Evolutionary conservation across 179 eudicot genomes (phyloP).

Genomic region (Beta macrorhiza): DNA sequence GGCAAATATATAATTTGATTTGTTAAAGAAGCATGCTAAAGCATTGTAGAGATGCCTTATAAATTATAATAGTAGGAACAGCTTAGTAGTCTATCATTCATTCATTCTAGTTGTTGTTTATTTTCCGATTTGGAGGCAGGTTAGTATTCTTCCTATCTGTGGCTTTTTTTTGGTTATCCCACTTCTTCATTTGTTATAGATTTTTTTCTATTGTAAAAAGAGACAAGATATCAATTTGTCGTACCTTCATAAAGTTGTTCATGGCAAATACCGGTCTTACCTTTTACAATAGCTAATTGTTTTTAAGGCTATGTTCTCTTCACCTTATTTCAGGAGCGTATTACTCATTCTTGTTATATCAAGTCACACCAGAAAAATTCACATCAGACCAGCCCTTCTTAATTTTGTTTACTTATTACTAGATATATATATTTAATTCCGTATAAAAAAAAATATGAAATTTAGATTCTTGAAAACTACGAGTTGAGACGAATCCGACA

Average conservation of each 20-base stretch:
- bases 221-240: neutral
- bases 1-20: neutral
- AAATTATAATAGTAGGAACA: neutral
- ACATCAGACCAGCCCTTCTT: no score
- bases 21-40: neutral
- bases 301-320: neutral
- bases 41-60: neutral
- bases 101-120: no score
- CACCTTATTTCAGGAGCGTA: no score
- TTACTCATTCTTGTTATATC: no score
- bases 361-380: no score
- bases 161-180: neutral
- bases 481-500: no score
- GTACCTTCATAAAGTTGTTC: neutral
- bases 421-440: no score
- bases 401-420: no score
- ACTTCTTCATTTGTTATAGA: neutral
- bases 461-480: no score
- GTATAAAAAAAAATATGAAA: no score
- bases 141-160: neutral
- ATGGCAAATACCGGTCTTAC: slow-evolving; percentile 4
- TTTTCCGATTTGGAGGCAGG: neutral
- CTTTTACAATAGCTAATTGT: slow-evolving; percentile 9
- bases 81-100: neutral
- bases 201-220: neutral